phyloP scores from a whole-genome alignment of 768 basidiomycete species.

The Tylopilus vinaceipallidus region DNA sequence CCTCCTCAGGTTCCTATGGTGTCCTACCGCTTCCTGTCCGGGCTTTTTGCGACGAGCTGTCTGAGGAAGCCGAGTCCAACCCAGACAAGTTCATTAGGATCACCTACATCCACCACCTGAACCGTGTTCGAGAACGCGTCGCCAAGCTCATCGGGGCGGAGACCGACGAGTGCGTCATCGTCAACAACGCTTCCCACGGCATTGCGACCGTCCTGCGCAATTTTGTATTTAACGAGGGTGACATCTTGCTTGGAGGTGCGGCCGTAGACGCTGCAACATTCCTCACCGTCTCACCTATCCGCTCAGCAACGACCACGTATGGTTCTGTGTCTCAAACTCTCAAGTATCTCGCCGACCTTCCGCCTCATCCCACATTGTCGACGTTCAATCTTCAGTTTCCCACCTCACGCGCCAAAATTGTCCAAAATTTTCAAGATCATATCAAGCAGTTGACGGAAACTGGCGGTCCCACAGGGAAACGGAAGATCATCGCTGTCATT shows the following conservation, averaged over 20 bases:
- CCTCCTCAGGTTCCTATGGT: constrained; percentile 58
- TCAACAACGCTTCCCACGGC: constrained; percentile 31
- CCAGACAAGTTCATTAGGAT: constrained; percentile 56
- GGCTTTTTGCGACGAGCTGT: constrained; percentile 41
- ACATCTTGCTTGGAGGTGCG: constrained; percentile 55
- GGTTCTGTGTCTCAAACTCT: constrained; percentile 49
- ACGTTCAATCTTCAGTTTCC: constrained; percentile 56
- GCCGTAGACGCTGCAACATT: not conserved
- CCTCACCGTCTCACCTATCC: not conserved
- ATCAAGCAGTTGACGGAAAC: constrained; percentile 31
- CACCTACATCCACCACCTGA: constrained; percentile 34
- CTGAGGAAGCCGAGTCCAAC: constrained; percentile 46
- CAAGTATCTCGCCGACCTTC: constrained; percentile 51
- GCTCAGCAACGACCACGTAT: constrained; percentile 58
- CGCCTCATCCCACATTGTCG: constrained; percentile 51
- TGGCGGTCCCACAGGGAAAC: constrained; percentile 24
- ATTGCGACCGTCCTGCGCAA: constrained; percentile 68
- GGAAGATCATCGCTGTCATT: constrained; percentile 63
- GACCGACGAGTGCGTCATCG: constrained; percentile 56
- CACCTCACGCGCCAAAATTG: constrained; percentile 51
- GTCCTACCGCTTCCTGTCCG: constrained; percentile 53
- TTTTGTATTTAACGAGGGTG: constrained; percentile 49
- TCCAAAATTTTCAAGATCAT: constrained; percentile 45
- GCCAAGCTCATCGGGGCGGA: constrained; percentile 51
- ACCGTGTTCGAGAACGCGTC: constrained; percentile 42